Evolutionary conservation across 2,329 filamentous ascomycete species (phyloP), one percentile per base, ranked within the genome.

Genomic region (Cladorrhinum sp.): DNA sequence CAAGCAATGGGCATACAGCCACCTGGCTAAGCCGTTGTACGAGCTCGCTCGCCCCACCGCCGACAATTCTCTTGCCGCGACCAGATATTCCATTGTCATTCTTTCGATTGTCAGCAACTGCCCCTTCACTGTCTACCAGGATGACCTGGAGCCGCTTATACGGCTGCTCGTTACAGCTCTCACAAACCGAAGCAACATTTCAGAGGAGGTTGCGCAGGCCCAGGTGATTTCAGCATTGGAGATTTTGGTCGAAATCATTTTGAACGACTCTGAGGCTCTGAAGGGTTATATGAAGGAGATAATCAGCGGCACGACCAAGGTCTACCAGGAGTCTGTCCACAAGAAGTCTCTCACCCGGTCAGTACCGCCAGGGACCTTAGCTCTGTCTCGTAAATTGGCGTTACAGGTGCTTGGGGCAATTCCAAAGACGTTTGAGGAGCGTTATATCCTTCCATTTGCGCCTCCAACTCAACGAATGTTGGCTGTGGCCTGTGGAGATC

Each of bases 401-500:
- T 65, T 85, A 10, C 72, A 77, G 59, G 78, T 85, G 60, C 70
- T 84, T 2, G 75, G 75, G 2, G 72, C 74, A 27, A 70, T 86
- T 50, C 81, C 83, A 2, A 68, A 67, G 18, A 75, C 76, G 64
- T 82, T 80, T 64, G 82, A 84, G 60, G 73, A 78, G 10, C 72
- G 76, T 5, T 70, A 79, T 51, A 67, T 85, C 20, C 65, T 82
- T 53, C 72, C 78, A 0, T 75, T 78, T 64, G 76, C 76, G 49
- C 75, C 75, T 25, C 72, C 72, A 56, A 75, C 84, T 49, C 74
- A 78, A 61, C 74, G 79, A 3, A 76, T 81, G 55, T 67, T 86
- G 61, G 77, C 78, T 1, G 66, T 74, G 8, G 81, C 82, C 1
- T 83, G 82, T 54, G 83, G 83, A 1, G 82, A 85, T 64, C 70